Conservation (phyloP, 2,329 filamentous ascomycete species). For the Pleomassaria siparia region DNA sequence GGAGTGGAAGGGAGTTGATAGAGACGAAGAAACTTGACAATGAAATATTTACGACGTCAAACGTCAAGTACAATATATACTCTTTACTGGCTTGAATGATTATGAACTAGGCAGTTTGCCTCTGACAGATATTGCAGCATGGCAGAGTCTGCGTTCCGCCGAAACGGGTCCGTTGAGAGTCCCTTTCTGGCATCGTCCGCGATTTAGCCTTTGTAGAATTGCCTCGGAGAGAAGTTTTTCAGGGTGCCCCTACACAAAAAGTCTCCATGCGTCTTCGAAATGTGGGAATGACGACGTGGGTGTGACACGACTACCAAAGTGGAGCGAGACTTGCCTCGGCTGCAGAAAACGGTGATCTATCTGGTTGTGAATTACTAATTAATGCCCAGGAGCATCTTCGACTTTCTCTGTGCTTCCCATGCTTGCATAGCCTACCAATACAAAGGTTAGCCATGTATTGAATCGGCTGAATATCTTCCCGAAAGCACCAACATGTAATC, state of each 20-base stretch:
- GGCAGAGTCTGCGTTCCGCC: background rate
- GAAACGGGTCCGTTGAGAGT: background rate
- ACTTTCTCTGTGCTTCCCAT: background rate
- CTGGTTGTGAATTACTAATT: background rate
- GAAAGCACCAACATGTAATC: too few species aligned
- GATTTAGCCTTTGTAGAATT: background rate
- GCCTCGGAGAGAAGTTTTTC: background rate
- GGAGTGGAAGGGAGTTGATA: background rate
- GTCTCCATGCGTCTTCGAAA: constrained; percentile 3
- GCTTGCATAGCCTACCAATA: too few species aligned
- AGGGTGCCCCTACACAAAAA: background rate
- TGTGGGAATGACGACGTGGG: constrained; percentile 5
- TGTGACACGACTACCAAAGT: background rate
- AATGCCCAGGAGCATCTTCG: background rate
- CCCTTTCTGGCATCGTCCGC: background rate
- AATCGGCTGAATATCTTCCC: too few species aligned
- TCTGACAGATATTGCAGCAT: constrained; percentile 4
- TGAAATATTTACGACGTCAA: background rate
- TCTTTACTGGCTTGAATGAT: constrained; percentile 4
- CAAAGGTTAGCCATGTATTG: too few species aligned
- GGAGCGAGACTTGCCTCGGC: background rate
- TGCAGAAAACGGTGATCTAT: background rate
- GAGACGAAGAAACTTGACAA: background rate
- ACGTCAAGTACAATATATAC: constrained; percentile 1
- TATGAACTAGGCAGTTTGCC: background rate